Evolutionary conservation across 768 basidiomycete genomes (phyloP), one percentile per base, ranked within the genome.

Genomic region (Psilocybe tampanensis): DNA sequence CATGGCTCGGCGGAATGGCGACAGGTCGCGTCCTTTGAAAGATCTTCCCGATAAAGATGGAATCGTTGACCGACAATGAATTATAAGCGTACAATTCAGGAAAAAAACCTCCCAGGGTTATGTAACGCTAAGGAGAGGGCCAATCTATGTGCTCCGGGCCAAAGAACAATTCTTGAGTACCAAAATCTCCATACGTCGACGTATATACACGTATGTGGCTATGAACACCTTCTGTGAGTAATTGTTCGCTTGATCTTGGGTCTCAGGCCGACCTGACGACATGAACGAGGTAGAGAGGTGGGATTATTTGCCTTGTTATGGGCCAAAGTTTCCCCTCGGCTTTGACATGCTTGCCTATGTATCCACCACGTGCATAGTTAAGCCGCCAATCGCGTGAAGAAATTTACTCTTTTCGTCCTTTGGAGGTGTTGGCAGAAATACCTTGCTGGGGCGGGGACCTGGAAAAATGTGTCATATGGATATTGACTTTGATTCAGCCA

Each of bases 371-470:
- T 73, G 72, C 52, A 47, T 56, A 45, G 47, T 49, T 21, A 47
- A 58, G 65, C 73, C 72, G 72, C 64, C 65, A 66, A 74, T 73
- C 76, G 76, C 75, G 76, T 67, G 76, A 78, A 74, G 43, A 56
- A 63, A 8, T 18, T 58, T 68, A 57, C 76, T 70, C 54, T 72
- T 68, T 74, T 69, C 55, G 69, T 70, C 18, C 32, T 49, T 26
- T 44, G 44, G 45, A 52, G 54, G 54, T 48, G 36, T 52, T 51
- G 36, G 22, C 54, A 43, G 54, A 21, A 61, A 34, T 47, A 54
- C 47, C 29, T 32, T 48, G 26, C 29, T 32, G 18, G 2, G 29
- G 26, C 47, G 39, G 47, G 29, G 42, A 23, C 9, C 7, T 42
- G 36, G n/a, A 17, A 43, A 45, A 23, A 13, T 26, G 23, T 15